Evolutionary conservation across 371 early-diverging fungal species (phyloP), one percentile per base, ranked within the genome.

Genomic region (Smittium culicis): DNA sequence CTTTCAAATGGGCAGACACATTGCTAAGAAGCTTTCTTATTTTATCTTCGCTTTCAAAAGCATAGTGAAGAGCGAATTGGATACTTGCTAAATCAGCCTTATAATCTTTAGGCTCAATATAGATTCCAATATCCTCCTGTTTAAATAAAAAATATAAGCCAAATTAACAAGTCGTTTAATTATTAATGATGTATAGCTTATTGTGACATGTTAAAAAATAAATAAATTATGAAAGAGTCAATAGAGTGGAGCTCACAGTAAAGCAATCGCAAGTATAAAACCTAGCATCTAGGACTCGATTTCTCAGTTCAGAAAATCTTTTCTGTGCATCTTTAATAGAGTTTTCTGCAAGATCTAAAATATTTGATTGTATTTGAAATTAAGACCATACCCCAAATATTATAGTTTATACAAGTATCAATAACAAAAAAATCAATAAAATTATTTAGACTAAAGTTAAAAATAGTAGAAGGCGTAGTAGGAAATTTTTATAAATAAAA

Each of bases 11-110:
- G 1, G 75, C 68, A 0, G 89, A 73, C 3, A 99, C 88, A 74
- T 99, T 99, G 59, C 82, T 74, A 35, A 99, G 73, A 79, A 90
- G 89, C 67, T 77, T 85, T 29, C 91, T 80, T 0, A 90, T 89
- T 70, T 86, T 88, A 16, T 73, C 70, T 75, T 96, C 93, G 1
- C 83, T 81, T 70, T 90, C 89, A 74, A 99, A 99, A 0, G 96
- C 88, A 77, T 99, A 99, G 73, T 99, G 99, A 64, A 99, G 77
- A 71, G 92, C 91, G 75, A 99, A 99, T 76, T 99, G 99, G 77
- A 88, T 85, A 62, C 91, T 91, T 1, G 97, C 91, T 25, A 94
- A 79, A 74, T 99, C 92, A 66, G 95, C 93, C 57, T 73, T 66
- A 25, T 76, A 71, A 34, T 82, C 74, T 0, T 74, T 73, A 1